phyloP scores from a whole-genome alignment of 2,329 filamentous ascomycete genomes.

The Pyrenophora seminiperda region DNA sequence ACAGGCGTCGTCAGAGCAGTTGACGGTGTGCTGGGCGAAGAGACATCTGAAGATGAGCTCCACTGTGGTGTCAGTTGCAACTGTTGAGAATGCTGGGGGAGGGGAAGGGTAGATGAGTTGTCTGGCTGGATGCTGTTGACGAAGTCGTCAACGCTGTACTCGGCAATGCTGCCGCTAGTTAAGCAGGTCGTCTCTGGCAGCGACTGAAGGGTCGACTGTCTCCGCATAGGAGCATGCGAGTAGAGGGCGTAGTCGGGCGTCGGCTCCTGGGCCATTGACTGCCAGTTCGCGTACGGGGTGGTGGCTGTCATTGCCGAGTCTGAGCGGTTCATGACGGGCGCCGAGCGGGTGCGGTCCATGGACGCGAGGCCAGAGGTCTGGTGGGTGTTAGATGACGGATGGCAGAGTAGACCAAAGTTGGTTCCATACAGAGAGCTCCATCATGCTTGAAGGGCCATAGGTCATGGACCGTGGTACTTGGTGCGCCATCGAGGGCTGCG shows the following conservation, averaged over 20 bases:
- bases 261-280: constrained; percentile 26
- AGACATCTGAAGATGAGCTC: constrained; percentile 41
- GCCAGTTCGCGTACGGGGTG: constrained; percentile 32
- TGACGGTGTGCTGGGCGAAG: constrained; percentile 46
- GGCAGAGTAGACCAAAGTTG: constrained; percentile 32
- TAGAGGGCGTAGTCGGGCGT: constrained; percentile 42
- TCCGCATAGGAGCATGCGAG: constrained; percentile 30
- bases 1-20: constrained; percentile 47
- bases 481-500: constrained; percentile 30
- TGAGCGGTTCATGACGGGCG: constrained; percentile 42
- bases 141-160: constrained; percentile 48
- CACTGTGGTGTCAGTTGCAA: constrained; percentile 45
- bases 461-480: constrained; percentile 46
- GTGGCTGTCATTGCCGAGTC: constrained; percentile 30
- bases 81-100: constrained; percentile 28
- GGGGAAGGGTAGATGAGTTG: constrained; percentile 28
- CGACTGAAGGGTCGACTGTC: constrained; percentile 30
- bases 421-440: constrained; percentile 42
- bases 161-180: constrained; percentile 31
- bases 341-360: constrained; percentile 45
- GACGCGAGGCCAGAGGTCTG: constrained; percentile 31
- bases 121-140: constrained; percentile 38
- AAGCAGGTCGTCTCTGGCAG: constrained; percentile 30
- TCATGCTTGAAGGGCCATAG: constrained; percentile 26
- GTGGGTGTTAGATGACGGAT: constrained; percentile 36